Base-by-base conservation (phyloP, 2,329 filamentous ascomycete genomes). In the Calonectria fujianensis region DNA sequence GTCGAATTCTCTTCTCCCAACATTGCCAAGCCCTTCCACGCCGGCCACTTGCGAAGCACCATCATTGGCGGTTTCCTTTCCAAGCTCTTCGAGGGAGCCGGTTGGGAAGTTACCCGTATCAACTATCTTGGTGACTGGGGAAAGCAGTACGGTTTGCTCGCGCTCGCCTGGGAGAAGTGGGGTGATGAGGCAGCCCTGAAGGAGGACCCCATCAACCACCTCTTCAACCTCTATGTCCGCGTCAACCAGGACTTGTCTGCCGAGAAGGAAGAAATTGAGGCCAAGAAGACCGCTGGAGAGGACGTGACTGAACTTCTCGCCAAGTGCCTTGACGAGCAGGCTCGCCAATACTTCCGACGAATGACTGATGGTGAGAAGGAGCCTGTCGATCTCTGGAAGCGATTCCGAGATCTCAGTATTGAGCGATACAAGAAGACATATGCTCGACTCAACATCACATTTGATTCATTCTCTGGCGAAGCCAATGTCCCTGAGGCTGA, bases 1-100 rank as follows among this genome's bases (percentile, higher is more conserved):
- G 90, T 97, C 80, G 95, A 97, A 82, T 97, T 96, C 85, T 95
- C 93, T 10, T 96, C 94, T 10, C 95, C 95, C 66, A 97, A 97
- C 83, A 96, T 97, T 74, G 95, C 95, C 59, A 96, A 96, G 86
- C 94, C 94, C 31, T 96, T 96, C 87, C 94, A 95, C 82, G 94
- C 94, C 50, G 93, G 94, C 16, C 94, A 96, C 84, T 87, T 96
- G 80, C 90, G 94, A 81, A 94, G 92, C 79, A 96, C 94, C 48
- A 95, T 96, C 82, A 95, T 96, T 75, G 94, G 94, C 64, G 93
- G 93, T 50, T 96, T 95, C 86, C 87, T 96, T 51, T 88, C 93
- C 29, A 95, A 95, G 82, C 85, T 95, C 24, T 94, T 95, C 83
- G 89, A 93, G 80, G 88, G 87, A 39, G 92, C 92, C 41, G 94